phyloP scores from a whole-genome alignment of 495 filamentous ascomycete species.

The Penicillium roqueforti region DNA sequence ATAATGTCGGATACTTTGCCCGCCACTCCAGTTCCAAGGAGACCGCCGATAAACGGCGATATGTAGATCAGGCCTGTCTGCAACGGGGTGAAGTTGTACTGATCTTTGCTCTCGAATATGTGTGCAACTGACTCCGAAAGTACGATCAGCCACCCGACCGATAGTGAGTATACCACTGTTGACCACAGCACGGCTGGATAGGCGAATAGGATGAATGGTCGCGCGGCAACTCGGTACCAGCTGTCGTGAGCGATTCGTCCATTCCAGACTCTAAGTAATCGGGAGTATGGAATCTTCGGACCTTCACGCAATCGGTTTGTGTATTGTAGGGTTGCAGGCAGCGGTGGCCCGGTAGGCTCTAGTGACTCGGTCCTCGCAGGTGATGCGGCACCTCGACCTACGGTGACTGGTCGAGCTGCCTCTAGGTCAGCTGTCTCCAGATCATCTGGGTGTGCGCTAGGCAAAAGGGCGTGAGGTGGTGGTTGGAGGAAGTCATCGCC shows the following conservation, averaged over 20 bases:
- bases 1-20: constrained; percentile 85
- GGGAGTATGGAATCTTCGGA: constrained; percentile 62
- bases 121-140: constrained; percentile 80
- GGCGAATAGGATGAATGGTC: constrained; percentile 79
- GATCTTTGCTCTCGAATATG: constrained; percentile 62
- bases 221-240: constrained; percentile 69
- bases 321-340: constrained; percentile 42
- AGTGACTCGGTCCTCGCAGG: constrained; percentile 33
- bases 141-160: constrained; percentile 94
- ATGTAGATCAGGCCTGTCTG: constrained; percentile 85
- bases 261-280: constrained; percentile 68
- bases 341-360: constrained; percentile 19
- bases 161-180: constrained; percentile 77
- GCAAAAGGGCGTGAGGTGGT: constrained; percentile 6
- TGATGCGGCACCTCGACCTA: constrained; percentile 20
- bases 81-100: constrained; percentile 76
- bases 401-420: too few relatives aligned
- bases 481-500: constrained; percentile 7
- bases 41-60: constrained; percentile 80
- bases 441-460: constrained; percentile 13
- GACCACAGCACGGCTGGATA: constrained; percentile 94
- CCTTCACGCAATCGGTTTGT: constrained; percentile 55
- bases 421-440: constrained; percentile 28
- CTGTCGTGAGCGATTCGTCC: constrained; percentile 73
- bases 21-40: constrained; percentile 86